Percentiles rank a stretch among this genome's conserved stretches.
Conservation (phyloP, 495 filamentous ascomycete species). For the Podospora pseudocomata region DNA sequence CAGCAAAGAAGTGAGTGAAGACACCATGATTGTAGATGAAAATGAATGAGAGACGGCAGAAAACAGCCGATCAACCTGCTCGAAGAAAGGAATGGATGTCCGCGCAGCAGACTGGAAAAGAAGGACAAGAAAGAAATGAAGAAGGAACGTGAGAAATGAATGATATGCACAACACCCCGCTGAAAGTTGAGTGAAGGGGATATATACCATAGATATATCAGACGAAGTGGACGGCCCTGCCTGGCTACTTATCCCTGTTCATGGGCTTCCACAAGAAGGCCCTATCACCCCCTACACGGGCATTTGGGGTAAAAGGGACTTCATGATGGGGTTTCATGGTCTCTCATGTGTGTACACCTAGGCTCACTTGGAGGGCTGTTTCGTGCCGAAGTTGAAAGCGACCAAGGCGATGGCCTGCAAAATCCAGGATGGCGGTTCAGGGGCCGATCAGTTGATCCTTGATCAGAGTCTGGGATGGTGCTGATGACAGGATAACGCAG, state of each 20-base stretch:
- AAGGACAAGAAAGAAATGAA: constrained; percentile 17
- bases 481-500: constrained; percentile 6
- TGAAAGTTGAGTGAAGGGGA: constrained; percentile 9
- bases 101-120: constrained; percentile 32
- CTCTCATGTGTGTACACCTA: constrained; percentile 4
- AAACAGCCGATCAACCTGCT: constrained; percentile 2
- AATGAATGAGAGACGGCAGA: constrained; percentile 1
- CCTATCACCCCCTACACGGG: background rate
- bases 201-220: constrained; percentile 6
- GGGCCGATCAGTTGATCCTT: constrained; percentile 3
- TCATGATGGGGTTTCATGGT: constrained; percentile 19
- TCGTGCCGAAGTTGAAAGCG: constrained; percentile 11
- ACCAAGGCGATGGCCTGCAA: constrained; percentile 4
- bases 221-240: constrained; percentile 2
- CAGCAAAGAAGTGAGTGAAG: constrained; percentile 27
- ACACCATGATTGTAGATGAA: constrained; percentile 22
- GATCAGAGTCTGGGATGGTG: background rate
- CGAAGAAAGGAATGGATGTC: constrained; percentile 30
- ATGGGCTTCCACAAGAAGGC: constrained; percentile 4
- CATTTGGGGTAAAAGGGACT: constrained; percentile 6
- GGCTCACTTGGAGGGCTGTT: constrained; percentile 16
- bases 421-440: constrained; percentile 4
- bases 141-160: constrained; percentile 22
- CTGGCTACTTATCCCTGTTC: constrained; percentile 19
- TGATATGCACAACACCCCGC: constrained; percentile 28